These are phyloP conservation scores for Steccherinum ochraceum DNA, from an alignment of 768 basidiomycete species.

Conservation along the genomic window DNA sequence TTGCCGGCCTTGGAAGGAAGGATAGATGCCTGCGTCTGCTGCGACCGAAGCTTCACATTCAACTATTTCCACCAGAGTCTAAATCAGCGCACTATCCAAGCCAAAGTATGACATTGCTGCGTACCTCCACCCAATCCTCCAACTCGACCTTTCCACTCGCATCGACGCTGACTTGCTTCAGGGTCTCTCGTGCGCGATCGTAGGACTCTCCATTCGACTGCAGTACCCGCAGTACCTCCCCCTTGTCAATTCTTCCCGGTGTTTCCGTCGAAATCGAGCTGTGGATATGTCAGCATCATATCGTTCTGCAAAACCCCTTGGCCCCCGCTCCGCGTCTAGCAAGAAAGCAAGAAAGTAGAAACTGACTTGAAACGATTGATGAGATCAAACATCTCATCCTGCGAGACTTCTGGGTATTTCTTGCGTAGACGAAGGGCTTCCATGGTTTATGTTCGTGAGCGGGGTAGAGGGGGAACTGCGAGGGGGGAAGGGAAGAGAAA, in stretches of 20 bases:
- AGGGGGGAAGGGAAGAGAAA: not conserved
- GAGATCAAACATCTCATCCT: constrained; percentile 93
- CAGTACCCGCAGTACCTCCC: constrained; percentile 70
- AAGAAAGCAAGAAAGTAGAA: no score
- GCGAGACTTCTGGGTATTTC: constrained; percentile 86
- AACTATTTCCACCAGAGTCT: constrained; percentile 38
- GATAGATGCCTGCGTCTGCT: constrained; percentile 32
- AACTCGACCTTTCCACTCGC: constrained; percentile 94
- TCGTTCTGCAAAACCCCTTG: no score
- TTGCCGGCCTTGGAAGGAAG: constrained; percentile 74
- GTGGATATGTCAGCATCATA: constrained; percentile 7
- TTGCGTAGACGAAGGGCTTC: constrained; percentile 82
- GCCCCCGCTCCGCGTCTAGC: not conserved
- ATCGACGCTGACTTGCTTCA: constrained; percentile 92
- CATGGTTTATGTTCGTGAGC: constrained; percentile 35
- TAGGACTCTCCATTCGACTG: constrained; percentile 84
- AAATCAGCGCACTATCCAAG: no score
- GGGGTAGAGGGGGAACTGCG: constrained; percentile 1
- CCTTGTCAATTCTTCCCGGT: constrained; percentile 80
- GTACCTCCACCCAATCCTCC: constrained; percentile 97
- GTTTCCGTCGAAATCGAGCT: constrained; percentile 74
- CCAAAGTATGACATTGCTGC: constrained; percentile 23
- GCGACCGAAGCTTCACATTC: constrained; percentile 65
- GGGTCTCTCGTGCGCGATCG: constrained; percentile 80
- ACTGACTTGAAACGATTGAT: constrained; percentile 94